phyloP scores from a whole-genome alignment of 805 yeast genomes.

The Maudiozyma barnettii region DNA sequence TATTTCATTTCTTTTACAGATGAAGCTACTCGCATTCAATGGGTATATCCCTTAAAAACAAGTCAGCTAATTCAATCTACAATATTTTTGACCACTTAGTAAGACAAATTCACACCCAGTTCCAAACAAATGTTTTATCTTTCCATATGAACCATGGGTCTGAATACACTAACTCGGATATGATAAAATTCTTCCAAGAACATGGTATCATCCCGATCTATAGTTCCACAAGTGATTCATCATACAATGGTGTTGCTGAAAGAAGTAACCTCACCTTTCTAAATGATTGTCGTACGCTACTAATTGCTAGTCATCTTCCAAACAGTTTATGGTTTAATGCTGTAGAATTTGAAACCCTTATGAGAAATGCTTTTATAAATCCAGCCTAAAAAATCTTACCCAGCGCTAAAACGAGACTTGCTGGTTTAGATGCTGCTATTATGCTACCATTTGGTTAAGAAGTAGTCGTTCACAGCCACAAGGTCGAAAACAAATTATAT shows the following conservation, averaged over 20 bases:
- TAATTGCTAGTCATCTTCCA: constrained; percentile 4
- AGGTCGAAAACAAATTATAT: not conserved
- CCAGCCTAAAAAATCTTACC: not conserved
- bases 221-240: constrained; percentile 7
- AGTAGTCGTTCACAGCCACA: constrained; percentile 4
- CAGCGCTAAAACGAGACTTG: constrained; percentile 3
- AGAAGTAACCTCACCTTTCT: constrained; percentile 6
- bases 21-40: constrained; percentile 7
- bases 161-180: constrained; percentile 5
- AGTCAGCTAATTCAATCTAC: not conserved
- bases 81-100: not conserved
- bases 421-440: constrained; percentile 3
- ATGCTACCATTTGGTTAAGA: constrained; percentile 8
- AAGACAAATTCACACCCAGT: constrained; percentile 1
- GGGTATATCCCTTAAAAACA: constrained; percentile 3
- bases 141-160: constrained; percentile 8
- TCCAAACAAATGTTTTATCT: not conserved
- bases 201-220: constrained; percentile 5
- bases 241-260: constrained; percentile 9
- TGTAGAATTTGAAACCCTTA: constrained; percentile 5
- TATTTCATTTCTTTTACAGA: constrained; percentile 7
- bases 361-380: constrained; percentile 5
- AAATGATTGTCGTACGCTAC: constrained; percentile 10
- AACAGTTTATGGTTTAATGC: constrained; percentile 8
- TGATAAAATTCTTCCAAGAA: not conserved